Conservation (phyloP, 352 stramenopile species). For the Phytopythium chamaehyphon region DNA sequence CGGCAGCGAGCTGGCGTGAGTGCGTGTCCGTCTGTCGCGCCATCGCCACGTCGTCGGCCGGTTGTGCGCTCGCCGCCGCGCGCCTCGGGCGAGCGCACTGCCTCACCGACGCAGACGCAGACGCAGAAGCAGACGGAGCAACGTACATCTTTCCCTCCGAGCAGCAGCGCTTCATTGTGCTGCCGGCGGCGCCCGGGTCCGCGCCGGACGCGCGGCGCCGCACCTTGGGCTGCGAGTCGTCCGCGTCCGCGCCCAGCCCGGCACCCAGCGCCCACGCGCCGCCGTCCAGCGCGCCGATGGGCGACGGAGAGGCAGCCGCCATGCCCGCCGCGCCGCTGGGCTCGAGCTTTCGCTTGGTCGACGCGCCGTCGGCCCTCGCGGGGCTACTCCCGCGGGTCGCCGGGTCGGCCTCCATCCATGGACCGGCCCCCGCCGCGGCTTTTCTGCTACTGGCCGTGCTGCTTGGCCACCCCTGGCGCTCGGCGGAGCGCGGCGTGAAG, state of each 20-base stretch:
- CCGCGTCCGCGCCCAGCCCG: constrained; percentile 16
- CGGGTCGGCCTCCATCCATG: constrained; percentile 12
- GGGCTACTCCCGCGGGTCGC: constrained; percentile 10
- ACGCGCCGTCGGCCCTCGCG: constrained; percentile 28
- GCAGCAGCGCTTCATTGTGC: constrained; percentile 49
- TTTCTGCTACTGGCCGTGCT: neutral
- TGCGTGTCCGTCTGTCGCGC: constrained; percentile 1
- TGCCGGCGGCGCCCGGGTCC: constrained; percentile 13
- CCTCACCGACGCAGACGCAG: no score
- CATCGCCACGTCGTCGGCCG: constrained; percentile 12
- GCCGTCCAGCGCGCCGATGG: constrained; percentile 8
- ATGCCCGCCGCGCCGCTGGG: constrained; percentile 17
- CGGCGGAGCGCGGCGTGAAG: constrained; percentile 4
- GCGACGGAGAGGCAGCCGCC: constrained; percentile 12
- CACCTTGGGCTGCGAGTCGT: constrained; percentile 50
- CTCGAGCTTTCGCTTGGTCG: constrained; percentile 73
- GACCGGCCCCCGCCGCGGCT: neutral
- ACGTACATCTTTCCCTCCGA: constrained; percentile 77
- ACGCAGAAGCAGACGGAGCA: neutral
- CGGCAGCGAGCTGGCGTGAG: neutral
- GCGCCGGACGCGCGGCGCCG: constrained; percentile 37
- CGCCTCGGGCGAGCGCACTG: neutral
- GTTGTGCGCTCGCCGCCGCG: constrained; percentile 2
- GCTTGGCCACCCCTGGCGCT: neutral
- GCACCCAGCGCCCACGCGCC: constrained; percentile 21